Evolutionary conservation across 306 rosid genomes (phyloP).

Genomic region (Vigna hirtella): DNA sequence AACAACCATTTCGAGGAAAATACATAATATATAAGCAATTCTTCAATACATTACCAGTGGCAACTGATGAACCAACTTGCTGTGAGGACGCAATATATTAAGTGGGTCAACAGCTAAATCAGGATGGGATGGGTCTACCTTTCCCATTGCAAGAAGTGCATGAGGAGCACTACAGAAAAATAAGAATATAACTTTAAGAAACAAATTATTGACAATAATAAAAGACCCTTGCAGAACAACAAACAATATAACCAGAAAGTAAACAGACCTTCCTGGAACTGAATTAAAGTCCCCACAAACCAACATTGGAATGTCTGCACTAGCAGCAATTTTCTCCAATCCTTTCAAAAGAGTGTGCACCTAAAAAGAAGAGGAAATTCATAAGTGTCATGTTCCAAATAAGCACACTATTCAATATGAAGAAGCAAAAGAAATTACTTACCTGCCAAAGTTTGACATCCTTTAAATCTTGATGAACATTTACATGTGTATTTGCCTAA

Average conservation of each 20-base stretch:
- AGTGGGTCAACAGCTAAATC: conserved; percentile 96
- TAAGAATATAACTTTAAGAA: conserved; percentile 44
- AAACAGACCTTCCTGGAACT: conserved; percentile 91
- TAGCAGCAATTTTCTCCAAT: conserved; percentile 95
- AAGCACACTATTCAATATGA: conserved; percentile 20
- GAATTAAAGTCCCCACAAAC: conserved; percentile 99
- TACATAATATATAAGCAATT: conserved; percentile 3
- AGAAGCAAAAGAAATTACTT: conserved; percentile 35
- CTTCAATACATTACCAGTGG: conserved; percentile 70
- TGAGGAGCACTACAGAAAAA: conserved; percentile 88
- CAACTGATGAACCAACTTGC: conserved; percentile 92
- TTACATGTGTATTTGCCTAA: conserved; percentile 96
- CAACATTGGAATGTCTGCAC: conserved; percentile 99
- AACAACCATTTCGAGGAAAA: not conserved
- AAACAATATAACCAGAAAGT: conserved; percentile 11
- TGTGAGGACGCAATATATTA: conserved; percentile 85
- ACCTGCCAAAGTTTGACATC: conserved; percentile 99
- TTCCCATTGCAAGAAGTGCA: conserved; percentile 95
- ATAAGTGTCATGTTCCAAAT: conserved; percentile 9
- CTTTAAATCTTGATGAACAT: conserved; percentile 81
- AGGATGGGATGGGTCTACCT: conserved; percentile 86
- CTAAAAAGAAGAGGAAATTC: conserved; percentile 51
- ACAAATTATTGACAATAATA: conserved; percentile 32
- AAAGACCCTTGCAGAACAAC: conserved; percentile 6
- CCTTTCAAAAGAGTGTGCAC: conserved; percentile 97